Base-by-base conservation (phyloP, 768 basidiomycete genomes). In the Dentipellis fragilis region DNA sequence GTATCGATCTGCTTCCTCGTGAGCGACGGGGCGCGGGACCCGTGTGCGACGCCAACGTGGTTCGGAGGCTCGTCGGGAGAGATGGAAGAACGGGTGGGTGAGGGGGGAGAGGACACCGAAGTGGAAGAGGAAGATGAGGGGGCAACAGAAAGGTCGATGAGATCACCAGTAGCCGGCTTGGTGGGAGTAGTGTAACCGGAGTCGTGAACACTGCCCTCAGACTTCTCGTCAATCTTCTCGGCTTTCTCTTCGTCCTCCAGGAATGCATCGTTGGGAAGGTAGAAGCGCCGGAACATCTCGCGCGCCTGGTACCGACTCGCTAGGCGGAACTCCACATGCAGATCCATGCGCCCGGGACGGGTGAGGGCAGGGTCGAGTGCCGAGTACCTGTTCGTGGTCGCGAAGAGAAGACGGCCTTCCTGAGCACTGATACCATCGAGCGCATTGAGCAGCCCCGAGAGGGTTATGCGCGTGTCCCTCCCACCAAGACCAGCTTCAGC, bases 361-460 rank as follows among this genome's bases (percentile, higher is more conserved):
- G 78, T 79, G 22, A 91, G 75, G 1, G 89, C 89, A 1, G 85
- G 75, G 62, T 90, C 89, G 23, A 92, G 80, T 1, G 79, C 70
- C 7, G 68, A 64, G 66, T 84, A 87, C 60, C 84, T 80, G 71
- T 91, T 90, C 1, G 87, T 88, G 3, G 87, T 89, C 4, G 87
- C 87, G 52, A 87, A 87, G 7, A 88, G 72, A 29, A 91, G 78
- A 0, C 89, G 84, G n/a, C 88, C 89, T 69, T 91, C 88, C 62
- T 85, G 83, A 1, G 89, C 87, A 3, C 78, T 81, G 50, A 89
- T 80, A 35, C 88, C 89, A 61, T 90, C 88, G 22, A 90, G 75
- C n/a, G 85, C 83, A 54, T 87, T 87, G 4, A 90, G 75, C 7
- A 91, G 75, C 12, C 88, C 88, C 49, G 83, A 85, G 42, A 90